These are phyloP conservation scores for barley (Hordeum vulgare) DNA, from an alignment of 176 grass and related monocot species.

Conservation along the genomic window MorexV3_pseudomolecules_assembly NC_058518.1:269049465-269049964, in stretches of 20 bases:
- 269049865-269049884: conserved; percentile 92
- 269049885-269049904: conserved; percentile 89
- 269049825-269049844: conserved; percentile 70
- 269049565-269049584: conserved; percentile 57
- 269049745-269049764: conserved; percentile 61
- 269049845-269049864: conserved; percentile 87
- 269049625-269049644: conserved; percentile 53
- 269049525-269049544: conserved; percentile 67
- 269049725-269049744: conserved; percentile 65
- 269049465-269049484: conserved; percentile 64
- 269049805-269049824: conserved; percentile 62
- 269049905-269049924: conserved; percentile 78
- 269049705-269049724: conserved; percentile 64
- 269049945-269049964: conserved; percentile 92
- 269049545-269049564: conserved; percentile 44
- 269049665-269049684: conserved; percentile 78
- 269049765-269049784: conserved; percentile 64
- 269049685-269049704: conserved; percentile 88
- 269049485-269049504: conserved; percentile 44
- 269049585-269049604: conserved; percentile 82
- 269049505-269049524: conserved; percentile 35
- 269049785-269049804: conserved; percentile 86
- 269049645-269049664: conserved; percentile 64
- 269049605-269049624: conserved; percentile 59
- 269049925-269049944: conserved; percentile 72